Conservation (phyloP, 108 stramenopile species). For the Skeletonema potamos region DNA sequence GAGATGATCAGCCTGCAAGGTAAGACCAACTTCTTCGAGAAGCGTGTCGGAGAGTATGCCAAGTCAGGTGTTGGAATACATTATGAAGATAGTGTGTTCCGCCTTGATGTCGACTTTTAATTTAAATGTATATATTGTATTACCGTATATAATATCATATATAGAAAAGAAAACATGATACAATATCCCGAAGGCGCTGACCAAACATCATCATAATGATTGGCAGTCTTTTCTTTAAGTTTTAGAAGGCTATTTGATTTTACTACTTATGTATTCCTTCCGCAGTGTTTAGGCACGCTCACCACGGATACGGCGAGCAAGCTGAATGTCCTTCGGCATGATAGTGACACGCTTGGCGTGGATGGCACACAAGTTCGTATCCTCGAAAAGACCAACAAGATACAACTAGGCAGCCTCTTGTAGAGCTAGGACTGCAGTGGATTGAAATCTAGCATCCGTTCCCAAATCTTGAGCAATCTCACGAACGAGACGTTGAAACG, state of each 20-base stretch:
- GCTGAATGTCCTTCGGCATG: constrained; percentile 98
- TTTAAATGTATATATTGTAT: too few relatives aligned
- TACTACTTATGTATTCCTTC: too few relatives aligned
- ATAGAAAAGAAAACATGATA: too few relatives aligned
- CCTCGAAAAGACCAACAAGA: constrained; percentile 96
- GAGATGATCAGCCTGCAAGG: constrained; percentile 98
- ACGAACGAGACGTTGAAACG: constrained; percentile 90
- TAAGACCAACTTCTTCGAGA: constrained; percentile 60
- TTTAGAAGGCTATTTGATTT: too few relatives aligned
- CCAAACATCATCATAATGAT: too few relatives aligned
- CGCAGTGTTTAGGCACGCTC: constrained; percentile 53
- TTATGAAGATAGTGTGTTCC: constrained; percentile 81
- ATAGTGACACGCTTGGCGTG: constrained; percentile 99
- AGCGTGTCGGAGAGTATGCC: constrained; percentile 95
- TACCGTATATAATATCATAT: too few relatives aligned
- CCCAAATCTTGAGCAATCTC: constrained; percentile 98
- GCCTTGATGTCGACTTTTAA: constrained; percentile 91
- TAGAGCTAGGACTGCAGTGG: constrained; percentile 91
- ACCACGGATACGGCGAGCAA: constrained; percentile 57
- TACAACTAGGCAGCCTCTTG: constrained; percentile 96
- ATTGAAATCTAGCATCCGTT: constrained; percentile 97
- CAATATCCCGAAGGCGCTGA: too few relatives aligned
- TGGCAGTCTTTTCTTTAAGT: too few relatives aligned
- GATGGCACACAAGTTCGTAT: constrained; percentile 96
- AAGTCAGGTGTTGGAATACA: constrained; percentile 93